Evolutionary conservation across 768 basidiomycete genomes (phyloP), one percentile per base, ranked within the genome.

Genomic region (Termitomyces bulborhizus): DNA sequence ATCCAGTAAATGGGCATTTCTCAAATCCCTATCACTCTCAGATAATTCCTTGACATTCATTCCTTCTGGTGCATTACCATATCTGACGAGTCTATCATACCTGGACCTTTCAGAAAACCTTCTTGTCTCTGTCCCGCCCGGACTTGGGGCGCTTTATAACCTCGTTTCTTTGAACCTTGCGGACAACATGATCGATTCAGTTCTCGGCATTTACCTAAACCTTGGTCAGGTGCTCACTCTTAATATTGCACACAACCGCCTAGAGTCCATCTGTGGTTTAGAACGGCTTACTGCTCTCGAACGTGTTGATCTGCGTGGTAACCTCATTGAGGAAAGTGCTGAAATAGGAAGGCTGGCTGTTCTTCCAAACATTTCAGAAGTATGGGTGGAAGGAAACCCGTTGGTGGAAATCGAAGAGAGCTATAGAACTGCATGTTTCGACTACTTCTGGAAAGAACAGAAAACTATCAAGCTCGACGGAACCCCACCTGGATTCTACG

Each of bases 121-220:
- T 16, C 81, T 98, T 45, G 84, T 94, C 41, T 88, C 91, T 31
- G 79, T 95, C n/a, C 93, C 93, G 0, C 68, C 86, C 1, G 88
- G 86, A 21, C 78, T 96, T 32, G 79, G 84, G 15, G 66, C 75
- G 5, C 80, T 99, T 24, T 82, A 85, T 64, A 88, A 86, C 59
- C 88, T 99, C 51, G 70, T 84, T 52, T 90, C 89, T n/a, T 85
- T 99, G 62, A 95, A 97, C 70, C 82, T 99, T n/a, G 79, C 90
- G 15, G 89, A 95, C 69, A 99, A 99, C 73, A 92, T 99, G 83
- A 93, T 99, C 61, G 93, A 96, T 67, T 94, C 95, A 16, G 87
- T 98, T 16, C 81, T 94, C 4, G 89, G 90, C 29, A 90, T 97
- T 55, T 90, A 93, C 65, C 80, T 81, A 37, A 82, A 84, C 51